phyloP scores from a whole-genome alignment of 2,329 filamentous ascomycete genomes.

The Lecanicillium sp. region DNA sequence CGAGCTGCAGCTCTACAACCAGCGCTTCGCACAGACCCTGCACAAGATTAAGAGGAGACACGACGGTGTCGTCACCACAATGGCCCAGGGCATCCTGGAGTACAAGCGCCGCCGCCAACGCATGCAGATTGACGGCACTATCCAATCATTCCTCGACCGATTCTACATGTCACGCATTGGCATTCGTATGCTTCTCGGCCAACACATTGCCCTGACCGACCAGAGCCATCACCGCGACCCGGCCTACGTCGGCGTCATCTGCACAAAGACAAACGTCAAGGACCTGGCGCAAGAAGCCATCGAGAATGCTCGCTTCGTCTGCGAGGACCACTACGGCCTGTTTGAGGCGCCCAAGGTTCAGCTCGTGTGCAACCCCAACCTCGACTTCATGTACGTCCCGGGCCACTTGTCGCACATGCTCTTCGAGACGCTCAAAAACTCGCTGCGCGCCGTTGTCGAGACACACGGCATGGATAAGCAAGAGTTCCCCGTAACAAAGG shows the following conservation, averaged over 20 bases:
- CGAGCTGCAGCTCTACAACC: slow-evolving; percentile 90
- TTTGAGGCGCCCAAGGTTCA: slow-evolving; percentile 97
- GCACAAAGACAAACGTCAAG: slow-evolving; percentile 93
- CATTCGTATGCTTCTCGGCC: slow-evolving; percentile 97
- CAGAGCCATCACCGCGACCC: slow-evolving; percentile 84
- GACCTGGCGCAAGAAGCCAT: slow-evolving; percentile 96
- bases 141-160: slow-evolving; percentile 93
- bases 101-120: slow-evolving; percentile 95
- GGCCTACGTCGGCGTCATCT: slow-evolving; percentile 96
- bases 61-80: slow-evolving; percentile 94
- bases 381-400: slow-evolving; percentile 99
- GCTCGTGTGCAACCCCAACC: slow-evolving; percentile 85
- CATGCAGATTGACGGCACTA: slow-evolving; percentile 96
- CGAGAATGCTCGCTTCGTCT: slow-evolving; percentile 97
- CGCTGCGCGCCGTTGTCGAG: slow-evolving; percentile 91
- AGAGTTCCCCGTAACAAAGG: slow-evolving; percentile 92
- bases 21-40: slow-evolving; percentile 77
- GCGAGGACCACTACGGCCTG: slow-evolving; percentile 95
- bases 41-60: slow-evolving; percentile 94
- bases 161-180: slow-evolving; percentile 99
- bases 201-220: slow-evolving; percentile 94
- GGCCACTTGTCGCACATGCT: slow-evolving; percentile 99
- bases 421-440: slow-evolving; percentile 98
- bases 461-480: slow-evolving; percentile 91
- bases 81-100: slow-evolving; percentile 95